Percentiles rank a stretch among this genome's conserved stretches.
phyloP scores from a whole-genome alignment of 805 yeast genomes.

The Starmerella kuoi region DNA sequence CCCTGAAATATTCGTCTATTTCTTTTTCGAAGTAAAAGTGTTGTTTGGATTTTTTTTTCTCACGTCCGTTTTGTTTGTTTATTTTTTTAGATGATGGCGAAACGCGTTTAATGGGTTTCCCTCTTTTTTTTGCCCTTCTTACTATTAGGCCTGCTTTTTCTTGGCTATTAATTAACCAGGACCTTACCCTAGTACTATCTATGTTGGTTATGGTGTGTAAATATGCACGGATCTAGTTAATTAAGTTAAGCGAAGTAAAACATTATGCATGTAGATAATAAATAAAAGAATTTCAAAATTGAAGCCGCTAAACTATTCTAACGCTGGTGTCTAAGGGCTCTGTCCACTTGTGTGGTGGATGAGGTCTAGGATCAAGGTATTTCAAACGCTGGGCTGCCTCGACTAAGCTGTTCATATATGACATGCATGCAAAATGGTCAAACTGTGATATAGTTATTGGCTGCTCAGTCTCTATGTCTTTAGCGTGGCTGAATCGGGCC shows the following conservation, averaged over 20 bases:
- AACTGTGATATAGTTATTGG: constrained; percentile 30
- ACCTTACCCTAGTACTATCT: too few species aligned
- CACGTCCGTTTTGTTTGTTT: too few species aligned
- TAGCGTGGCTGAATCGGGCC: constrained; percentile 30
- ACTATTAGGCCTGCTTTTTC: too few species aligned
- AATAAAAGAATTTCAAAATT: too few species aligned
- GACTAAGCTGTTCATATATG: constrained; percentile 27
- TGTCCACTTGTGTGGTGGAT: constrained; percentile 19
- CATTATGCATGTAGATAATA: too few species aligned
- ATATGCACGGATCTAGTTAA: too few species aligned
- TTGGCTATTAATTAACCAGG: too few species aligned
- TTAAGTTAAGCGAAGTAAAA: too few species aligned
- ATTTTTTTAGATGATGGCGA: too few species aligned
- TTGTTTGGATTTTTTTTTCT: background rate
- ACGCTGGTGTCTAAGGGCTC: constrained; percentile 15
- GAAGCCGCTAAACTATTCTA: background rate
- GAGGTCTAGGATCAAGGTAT: constrained; percentile 12
- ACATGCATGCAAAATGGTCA: constrained; percentile 28
- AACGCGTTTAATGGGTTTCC: too few species aligned
- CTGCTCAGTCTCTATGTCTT: constrained; percentile 30
- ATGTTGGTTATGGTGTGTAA: too few species aligned
- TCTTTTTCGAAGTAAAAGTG: background rate
- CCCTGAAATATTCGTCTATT: background rate
- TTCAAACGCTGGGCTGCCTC: constrained; percentile 28
- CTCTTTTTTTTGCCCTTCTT: too few species aligned